A percentile compares a stretch with the other conserved stretches of the same genome.
Evolutionary conservation across 2,329 filamentous ascomycete genomes (phyloP).

Genomic region (Sclerotinia minor): DNA sequence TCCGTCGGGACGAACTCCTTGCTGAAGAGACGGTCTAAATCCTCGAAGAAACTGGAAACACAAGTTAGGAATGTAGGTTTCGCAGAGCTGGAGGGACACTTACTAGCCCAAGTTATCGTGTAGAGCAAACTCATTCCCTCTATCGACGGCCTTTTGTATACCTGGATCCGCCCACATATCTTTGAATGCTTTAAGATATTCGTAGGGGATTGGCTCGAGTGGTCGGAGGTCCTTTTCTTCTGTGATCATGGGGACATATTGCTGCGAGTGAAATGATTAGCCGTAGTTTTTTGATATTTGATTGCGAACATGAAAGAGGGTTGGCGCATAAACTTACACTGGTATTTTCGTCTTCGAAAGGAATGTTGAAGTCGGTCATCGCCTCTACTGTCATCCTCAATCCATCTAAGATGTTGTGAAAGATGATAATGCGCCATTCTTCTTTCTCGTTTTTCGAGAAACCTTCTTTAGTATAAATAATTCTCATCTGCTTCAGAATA

Average conservation of each 20-base stretch:
- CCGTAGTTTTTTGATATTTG: not conserved
- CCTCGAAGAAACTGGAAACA: constrained; percentile 73
- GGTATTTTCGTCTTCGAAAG: constrained; percentile 76
- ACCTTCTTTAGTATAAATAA: constrained; percentile 84
- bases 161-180: constrained; percentile 80
- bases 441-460: constrained; percentile 88
- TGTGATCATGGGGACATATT: constrained; percentile 74
- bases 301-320: not conserved
- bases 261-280: constrained; percentile 50
- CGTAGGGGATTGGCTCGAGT: constrained; percentile 75
- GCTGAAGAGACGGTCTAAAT: constrained; percentile 72
- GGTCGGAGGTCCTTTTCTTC: constrained; percentile 79
- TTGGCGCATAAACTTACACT: constrained; percentile 58
- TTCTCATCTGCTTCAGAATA: constrained; percentile 97
- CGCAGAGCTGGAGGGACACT: constrained; percentile 43
- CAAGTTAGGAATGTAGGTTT: constrained; percentile 26
- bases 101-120: constrained; percentile 96
- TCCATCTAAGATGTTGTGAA: constrained; percentile 89
- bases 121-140: constrained; percentile 94
- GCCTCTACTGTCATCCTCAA: constrained; percentile 88
- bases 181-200: constrained; percentile 80
- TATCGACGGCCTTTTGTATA: constrained; percentile 82
- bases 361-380: constrained; percentile 81
- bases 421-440: constrained; percentile 93
- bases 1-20: constrained; percentile 84